Conservation (phyloP, 2,329 filamentous ascomycete genomes). For the Ophiosphaerella korrae region DNA sequence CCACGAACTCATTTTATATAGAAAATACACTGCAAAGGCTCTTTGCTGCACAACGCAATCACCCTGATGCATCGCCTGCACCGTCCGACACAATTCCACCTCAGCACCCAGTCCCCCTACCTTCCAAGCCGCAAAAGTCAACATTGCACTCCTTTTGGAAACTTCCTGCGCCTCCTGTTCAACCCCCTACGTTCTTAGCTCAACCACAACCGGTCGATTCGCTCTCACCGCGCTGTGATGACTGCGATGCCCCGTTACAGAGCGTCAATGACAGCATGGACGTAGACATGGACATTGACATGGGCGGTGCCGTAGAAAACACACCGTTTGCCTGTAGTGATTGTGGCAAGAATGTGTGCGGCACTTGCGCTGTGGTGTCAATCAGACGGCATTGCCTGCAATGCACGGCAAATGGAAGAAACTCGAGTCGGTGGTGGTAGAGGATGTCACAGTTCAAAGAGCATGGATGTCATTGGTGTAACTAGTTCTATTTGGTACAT, state of each 20-base stretch:
- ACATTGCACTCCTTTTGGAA: slow-evolving; percentile 57
- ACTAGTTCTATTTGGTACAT: too few relatives aligned
- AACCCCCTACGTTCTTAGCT: slow-evolving; percentile 20
- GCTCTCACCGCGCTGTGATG: slow-evolving; percentile 46
- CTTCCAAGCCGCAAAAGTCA: slow-evolving; percentile 46
- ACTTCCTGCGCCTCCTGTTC: slow-evolving; percentile 42
- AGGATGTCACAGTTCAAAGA: too few relatives aligned
- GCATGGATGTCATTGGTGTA: too few relatives aligned
- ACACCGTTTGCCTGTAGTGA: slow-evolving; percentile 44
- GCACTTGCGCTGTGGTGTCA: slow-evolving; percentile 48
- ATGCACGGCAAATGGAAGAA: slow-evolving; percentile 42
- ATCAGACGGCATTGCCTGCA: slow-evolving; percentile 48
- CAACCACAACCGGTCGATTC: slow-evolving; percentile 8
- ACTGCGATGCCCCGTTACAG: slow-evolving; percentile 49
- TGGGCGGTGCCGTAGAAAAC: slow-evolving; percentile 21
- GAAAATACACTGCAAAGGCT: slow-evolving; percentile 54
- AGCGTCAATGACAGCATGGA: slow-evolving; percentile 43
- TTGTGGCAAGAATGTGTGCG: slow-evolving; percentile 50
- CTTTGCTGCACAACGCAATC: slow-evolving; percentile 50
- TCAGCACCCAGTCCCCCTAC: slow-evolving; percentile 8
- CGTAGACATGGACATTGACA: slow-evolving; percentile 47
- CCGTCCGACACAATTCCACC: slow-evolving; percentile 24
- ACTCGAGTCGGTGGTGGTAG: slow-evolving; percentile 15
- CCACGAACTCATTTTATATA: slow-evolving; percentile 20
- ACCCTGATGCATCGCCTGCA: slow-evolving; percentile 37